A percentile compares a stretch with the other conserved stretches of the same genome.
Conservation (phyloP, 192 early-diverging fungal genomes). For the Gamsiella multidivaricata region DNA sequence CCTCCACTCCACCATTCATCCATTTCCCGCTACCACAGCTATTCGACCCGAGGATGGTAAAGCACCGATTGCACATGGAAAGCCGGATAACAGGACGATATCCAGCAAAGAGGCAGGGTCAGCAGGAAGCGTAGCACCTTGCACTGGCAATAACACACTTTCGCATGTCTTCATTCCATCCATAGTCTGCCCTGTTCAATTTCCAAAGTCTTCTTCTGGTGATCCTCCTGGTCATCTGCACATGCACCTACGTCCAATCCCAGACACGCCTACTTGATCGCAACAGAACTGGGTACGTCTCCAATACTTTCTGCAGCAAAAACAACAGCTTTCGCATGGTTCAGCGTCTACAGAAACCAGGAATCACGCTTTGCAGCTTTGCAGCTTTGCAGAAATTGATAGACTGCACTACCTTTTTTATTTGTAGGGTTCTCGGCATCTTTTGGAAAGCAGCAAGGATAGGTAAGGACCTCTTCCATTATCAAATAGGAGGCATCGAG, state of each 20-base stretch:
- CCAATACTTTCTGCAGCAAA: not conserved
- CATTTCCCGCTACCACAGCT: not conserved
- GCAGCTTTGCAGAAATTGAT: too few species aligned
- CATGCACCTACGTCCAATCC: conserved; percentile 93
- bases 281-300: conserved; percentile 85
- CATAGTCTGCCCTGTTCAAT: conserved; percentile 95
- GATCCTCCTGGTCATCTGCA: conserved; percentile 94
- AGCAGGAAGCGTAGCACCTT: too few species aligned
- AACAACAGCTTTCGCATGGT: too few species aligned
- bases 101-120: too few species aligned
- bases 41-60: conserved; percentile 5
- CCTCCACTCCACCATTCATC: too few species aligned
- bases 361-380: too few species aligned
- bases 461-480: conserved; percentile 58
- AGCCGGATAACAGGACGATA: too few species aligned
- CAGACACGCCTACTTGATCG: conserved; percentile 87
- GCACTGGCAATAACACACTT: not conserved
- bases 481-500: not conserved
- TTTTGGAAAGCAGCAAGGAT: conserved; percentile 97
- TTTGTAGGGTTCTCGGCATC: conserved; percentile 77
- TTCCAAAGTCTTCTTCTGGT: conserved; percentile 93
- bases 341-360: too few species aligned
- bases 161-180: not conserved
- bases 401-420: too few species aligned
- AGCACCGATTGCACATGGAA: not conserved